Evolutionary conservation across 805 yeast genomes (phyloP), one percentile per base, ranked within the genome.

Genomic region (Teunomyces pallodes): DNA sequence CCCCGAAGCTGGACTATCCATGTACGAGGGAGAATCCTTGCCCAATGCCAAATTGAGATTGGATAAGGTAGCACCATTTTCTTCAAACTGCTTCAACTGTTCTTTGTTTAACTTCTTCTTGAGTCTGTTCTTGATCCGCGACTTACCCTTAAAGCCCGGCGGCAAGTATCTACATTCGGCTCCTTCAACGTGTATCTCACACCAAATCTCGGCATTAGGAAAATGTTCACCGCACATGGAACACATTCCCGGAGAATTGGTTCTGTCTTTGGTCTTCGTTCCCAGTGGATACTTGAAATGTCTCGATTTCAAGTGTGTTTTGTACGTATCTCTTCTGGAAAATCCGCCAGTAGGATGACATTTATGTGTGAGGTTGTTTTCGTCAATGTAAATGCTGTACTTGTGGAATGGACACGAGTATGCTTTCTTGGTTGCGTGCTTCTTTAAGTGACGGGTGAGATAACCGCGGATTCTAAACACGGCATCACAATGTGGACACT

Each of bases 321-420:
- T 79, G 60, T 77, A 79, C 5, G 85, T 80, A 58, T 80, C 85
- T 56, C 84, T 69, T 57, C 85, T 67, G 5, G 84, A 77, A 55
- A 80, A 80, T 3, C 82, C 82, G 5, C 84, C 85, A 17, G 74
- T 76, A 14, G 81, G 77, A 56, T 80, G 84, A 52, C 85, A 80
- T 51, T 73, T 70, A 45, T 70, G 76, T 16, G 72, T 66, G 47
- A 64, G 57, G 54, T 70, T 69, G 50, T 67, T 65, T 39, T 72
- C 75, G 51, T 70, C 75, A 46, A 66, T 62, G 55, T 64, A 68
- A 24, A 65, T 61, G 36, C 69, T 62, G 27, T 58, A 59, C 48
- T 65, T 58, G 59, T 72, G 79, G 65, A 74, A 80, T 2, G 84
- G 84, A 56, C 84, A 80, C 40, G 67, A 56, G 61, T 74, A 80